Percentiles rank a stretch among this genome's conserved stretches.
These are phyloP conservation scores for Vigna unguiculata DNA, from an alignment of 306 rosid genomes.

Conservation along the genomic window DNA sequence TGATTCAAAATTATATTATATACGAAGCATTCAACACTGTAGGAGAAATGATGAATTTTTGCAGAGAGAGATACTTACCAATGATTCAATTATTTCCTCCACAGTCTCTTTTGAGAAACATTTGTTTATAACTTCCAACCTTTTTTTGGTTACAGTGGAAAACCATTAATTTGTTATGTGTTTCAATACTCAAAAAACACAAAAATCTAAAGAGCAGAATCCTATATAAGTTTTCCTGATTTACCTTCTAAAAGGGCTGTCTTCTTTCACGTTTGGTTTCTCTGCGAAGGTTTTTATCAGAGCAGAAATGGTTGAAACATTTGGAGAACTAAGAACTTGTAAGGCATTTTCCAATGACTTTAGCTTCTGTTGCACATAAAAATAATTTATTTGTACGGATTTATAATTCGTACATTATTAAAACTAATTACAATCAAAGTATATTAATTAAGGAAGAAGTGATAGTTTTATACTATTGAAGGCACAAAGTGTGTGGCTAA, in stretches of 20 bases:
- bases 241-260: slow-evolving; percentile 37
- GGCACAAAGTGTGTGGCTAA: slow-evolving; percentile 50
- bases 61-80: slow-evolving; percentile 30
- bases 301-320: slow-evolving; percentile 19
- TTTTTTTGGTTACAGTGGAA: not conserved
- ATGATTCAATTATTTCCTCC: slow-evolving; percentile 43
- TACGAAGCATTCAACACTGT: not conserved
- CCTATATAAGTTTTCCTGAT: not conserved
- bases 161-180: not conserved
- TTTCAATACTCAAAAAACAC: not conserved
- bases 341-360: slow-evolving; percentile 40
- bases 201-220: not conserved
- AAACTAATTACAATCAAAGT: not conserved
- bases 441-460: not conserved
- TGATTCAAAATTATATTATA: not conserved
- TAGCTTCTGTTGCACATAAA: slow-evolving; percentile 35
- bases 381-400: not conserved
- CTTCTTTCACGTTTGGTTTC: slow-evolving; percentile 9
- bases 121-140: slow-evolving; percentile 40
- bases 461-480: slow-evolving; percentile 24
- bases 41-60: not conserved
- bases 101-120: slow-evolving; percentile 47
- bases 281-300: slow-evolving; percentile 19
- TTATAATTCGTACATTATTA: too few relatives aligned
- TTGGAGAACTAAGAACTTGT: slow-evolving; percentile 13